Percentiles rank a stretch among this genome's conserved stretches.
Conservation (phyloP, 2,329 filamentous ascomycete genomes). For the Aplosporella prunicola region DNA sequence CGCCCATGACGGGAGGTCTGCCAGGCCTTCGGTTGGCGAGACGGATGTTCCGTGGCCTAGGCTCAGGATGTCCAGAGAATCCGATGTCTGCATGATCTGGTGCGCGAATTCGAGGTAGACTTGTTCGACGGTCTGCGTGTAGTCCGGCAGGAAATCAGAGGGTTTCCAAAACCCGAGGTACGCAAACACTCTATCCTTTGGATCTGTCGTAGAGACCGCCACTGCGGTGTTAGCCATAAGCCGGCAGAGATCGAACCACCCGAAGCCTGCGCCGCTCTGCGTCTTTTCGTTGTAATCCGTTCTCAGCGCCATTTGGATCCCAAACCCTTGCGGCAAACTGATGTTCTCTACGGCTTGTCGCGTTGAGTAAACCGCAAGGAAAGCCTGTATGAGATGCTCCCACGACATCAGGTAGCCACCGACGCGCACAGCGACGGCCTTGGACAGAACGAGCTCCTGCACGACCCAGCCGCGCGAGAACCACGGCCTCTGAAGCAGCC, state of each 20-base stretch:
- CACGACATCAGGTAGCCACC: too few species aligned
- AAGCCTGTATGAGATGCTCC: too few species aligned
- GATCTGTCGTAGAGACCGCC: conserved; percentile 12
- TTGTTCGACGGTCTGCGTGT: conserved; percentile 8
- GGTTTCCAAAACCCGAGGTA: conserved; percentile 13
- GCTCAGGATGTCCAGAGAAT: conserved; percentile 14
- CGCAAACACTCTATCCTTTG: conserved; percentile 12
- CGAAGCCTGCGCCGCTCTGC: too few species aligned
- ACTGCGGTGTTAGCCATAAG: conserved; percentile 9
- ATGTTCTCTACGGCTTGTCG: too few species aligned
- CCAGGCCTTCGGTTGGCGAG: conserved; percentile 19
- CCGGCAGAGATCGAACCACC: too few species aligned
- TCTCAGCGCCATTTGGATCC: too few species aligned
- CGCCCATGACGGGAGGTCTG: conserved; percentile 23
- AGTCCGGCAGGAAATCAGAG: conserved; percentile 13
- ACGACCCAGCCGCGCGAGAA: conserved; percentile 13
- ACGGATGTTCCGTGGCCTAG: conserved; percentile 16
- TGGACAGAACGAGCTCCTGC: conserved; percentile 15
- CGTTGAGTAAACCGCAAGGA: too few species aligned
- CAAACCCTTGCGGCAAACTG: too few species aligned
- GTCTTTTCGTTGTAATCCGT: too few species aligned
- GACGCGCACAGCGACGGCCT: conserved; percentile 15
- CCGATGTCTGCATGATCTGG: conserved; percentile 10
- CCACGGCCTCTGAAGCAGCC: conserved; percentile 17
- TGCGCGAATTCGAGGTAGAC: conserved; percentile 14